Conservation (phyloP, 2,329 filamentous ascomycete genomes). For the Cladosporium sp. region DNA sequence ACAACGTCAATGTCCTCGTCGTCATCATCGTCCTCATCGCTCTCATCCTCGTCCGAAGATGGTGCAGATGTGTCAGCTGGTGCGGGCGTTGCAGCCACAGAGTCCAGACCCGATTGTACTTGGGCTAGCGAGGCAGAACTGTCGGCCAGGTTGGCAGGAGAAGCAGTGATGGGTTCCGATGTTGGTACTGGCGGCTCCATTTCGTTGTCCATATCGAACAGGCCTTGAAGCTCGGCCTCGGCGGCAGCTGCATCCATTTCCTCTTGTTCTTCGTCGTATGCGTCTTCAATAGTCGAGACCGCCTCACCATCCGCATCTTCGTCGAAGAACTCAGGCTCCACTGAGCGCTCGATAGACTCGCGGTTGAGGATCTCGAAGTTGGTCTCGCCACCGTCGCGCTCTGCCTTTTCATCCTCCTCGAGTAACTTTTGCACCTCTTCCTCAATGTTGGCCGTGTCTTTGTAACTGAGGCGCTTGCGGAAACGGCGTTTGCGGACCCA, state of each 20-base stretch:
- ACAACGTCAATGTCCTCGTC: conserved; percentile 48
- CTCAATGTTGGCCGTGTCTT: conserved; percentile 84
- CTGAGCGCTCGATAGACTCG: conserved; percentile 48
- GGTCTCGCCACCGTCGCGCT: conserved; percentile 57
- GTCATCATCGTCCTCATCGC: conserved; percentile 50
- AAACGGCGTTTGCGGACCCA: conserved; percentile 81
- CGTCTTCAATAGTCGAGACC: conserved; percentile 36
- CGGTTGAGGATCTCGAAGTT: conserved; percentile 38
- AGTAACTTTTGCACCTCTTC: conserved; percentile 75
- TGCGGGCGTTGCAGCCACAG: conserved; percentile 29
- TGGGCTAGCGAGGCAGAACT: conserved; percentile 32
- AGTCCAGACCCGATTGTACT: conserved; percentile 27
- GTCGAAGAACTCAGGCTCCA: conserved; percentile 39
- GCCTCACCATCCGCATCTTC: conserved; percentile 36
- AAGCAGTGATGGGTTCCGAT: conserved; percentile 31
- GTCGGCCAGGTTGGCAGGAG: conserved; percentile 33
- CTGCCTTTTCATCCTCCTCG: conserved; percentile 60
- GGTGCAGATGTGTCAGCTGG: conserved; percentile 33
- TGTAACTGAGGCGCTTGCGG: conserved; percentile 77
- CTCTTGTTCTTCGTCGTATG: conserved; percentile 47
- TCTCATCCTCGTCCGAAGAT: conserved; percentile 39
- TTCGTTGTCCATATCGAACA: conserved; percentile 43
- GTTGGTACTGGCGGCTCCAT: conserved; percentile 21
- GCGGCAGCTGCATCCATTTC: conserved; percentile 37
- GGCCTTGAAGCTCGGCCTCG: conserved; percentile 38